Percentiles rank a stretch among this genome's conserved stretches.
Evolutionary conservation across 108 stramenopile genomes (phyloP).

Genomic region (Nitzschia inconspicua): DNA sequence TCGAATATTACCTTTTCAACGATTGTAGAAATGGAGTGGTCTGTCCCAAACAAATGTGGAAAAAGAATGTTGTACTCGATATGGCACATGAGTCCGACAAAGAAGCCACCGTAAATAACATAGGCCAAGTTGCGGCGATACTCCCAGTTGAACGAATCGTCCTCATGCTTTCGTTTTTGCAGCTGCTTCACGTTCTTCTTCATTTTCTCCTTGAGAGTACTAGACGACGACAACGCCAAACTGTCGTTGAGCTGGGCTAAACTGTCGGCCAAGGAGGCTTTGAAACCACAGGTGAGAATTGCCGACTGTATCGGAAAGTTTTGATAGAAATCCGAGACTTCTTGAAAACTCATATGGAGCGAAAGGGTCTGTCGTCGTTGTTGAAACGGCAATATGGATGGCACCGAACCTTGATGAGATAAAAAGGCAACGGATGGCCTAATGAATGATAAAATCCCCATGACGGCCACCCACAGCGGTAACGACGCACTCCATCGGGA

Average conservation of each 20-base stretch:
- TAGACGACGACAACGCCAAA: too few species aligned
- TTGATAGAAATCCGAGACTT: conserved; percentile 22
- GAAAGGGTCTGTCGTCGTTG: too few species aligned
- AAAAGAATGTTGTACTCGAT: conserved; percentile 24
- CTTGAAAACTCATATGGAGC: too few species aligned
- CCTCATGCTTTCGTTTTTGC: not conserved
- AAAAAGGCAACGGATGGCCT: too few species aligned
- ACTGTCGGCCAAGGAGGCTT: conserved; percentile 30
- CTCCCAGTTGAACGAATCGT: conserved; percentile 3
- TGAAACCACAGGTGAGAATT: conserved; percentile 30
- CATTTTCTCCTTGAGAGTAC: not conserved
- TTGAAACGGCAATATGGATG: too few species aligned
- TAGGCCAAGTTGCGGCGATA: conserved; percentile 21
- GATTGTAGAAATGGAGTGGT: not conserved
- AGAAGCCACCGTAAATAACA: conserved; percentile 27
- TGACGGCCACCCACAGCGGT: too few species aligned
- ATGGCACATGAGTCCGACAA: conserved; percentile 31
- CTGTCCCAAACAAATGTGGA: conserved; percentile 16
- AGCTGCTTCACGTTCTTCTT: not conserved
- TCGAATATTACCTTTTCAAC: conserved; percentile 23
- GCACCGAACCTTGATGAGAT: too few species aligned
- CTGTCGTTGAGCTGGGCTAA: conserved; percentile 26
- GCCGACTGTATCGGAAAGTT: conserved; percentile 22
- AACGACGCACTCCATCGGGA: too few species aligned
- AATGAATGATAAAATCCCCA: too few species aligned